Evolutionary conservation across 345 rosid species (phyloP), one percentile per base, ranked within the genome.

Genomic region (Psidium guajava): DNA sequence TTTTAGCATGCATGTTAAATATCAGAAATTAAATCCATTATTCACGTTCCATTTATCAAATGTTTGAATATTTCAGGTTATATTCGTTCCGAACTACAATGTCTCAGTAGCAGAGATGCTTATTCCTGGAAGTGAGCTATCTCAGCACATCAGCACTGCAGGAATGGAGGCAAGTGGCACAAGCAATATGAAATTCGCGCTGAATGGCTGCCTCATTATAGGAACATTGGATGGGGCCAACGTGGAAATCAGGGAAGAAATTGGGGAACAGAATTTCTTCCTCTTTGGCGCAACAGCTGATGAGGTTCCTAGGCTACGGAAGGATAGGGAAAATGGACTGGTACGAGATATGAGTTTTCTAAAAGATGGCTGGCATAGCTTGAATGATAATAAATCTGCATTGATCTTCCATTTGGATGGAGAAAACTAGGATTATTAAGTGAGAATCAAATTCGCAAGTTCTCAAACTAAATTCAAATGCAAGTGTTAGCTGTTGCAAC

Each of bases 81-180:
- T 97, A 59, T 97, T 95, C 88, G 94, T 97, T 88, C 99, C 98
- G 86, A 97, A 97, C 87, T 97, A 97, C 95, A 97, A 97, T 84
- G 98, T 97, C 27, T 93, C 99, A 25, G 98, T 93, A 52, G 99
- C 99, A 22, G 99, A 97, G 91, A 77, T 94, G 89, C 98, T 97
- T 77, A 95, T 97, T 87, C 99, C 99, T 21, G 99, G 99, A 89
- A 95, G 99, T 82, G 99, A 97, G 90, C 88, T 97, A 55, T 97
- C 99, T 51, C 99, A 97, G 87, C 98, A 97, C 90, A 97, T 97
- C 81, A 97, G 99, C 90, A 97, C 99, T 81, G 98, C 98, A 84
- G 99, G 99, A 86, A 97, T 97, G 99, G 99, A 97, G 91, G 99
- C 99, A 82, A 97, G 99, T 91, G 99, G 99, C 73, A 97, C 99